phyloP scores from a whole-genome alignment of 805 yeast genomes.

The Metschnikowia kunwiensis region DNA sequence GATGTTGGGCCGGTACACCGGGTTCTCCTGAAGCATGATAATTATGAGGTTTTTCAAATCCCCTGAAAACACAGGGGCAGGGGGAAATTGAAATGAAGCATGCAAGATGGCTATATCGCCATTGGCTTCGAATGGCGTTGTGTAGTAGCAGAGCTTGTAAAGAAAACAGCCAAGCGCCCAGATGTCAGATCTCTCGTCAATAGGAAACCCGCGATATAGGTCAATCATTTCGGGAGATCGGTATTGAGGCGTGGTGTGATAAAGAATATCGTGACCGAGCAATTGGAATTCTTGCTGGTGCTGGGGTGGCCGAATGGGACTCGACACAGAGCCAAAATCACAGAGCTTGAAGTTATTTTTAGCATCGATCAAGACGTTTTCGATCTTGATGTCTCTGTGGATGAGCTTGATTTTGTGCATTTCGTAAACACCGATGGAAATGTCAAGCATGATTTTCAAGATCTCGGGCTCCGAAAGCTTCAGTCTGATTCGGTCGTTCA shows the following conservation, averaged over 20 bases:
- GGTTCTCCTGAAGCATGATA: slow-evolving; percentile 79
- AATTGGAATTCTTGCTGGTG: slow-evolving; percentile 68
- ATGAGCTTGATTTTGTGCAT: slow-evolving; percentile 82
- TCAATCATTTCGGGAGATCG: slow-evolving; percentile 96
- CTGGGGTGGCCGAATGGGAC: slow-evolving; percentile 67
- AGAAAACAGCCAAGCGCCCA: slow-evolving; percentile 96
- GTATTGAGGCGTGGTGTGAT: slow-evolving; percentile 94
- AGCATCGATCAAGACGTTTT: slow-evolving; percentile 80
- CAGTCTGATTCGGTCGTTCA: slow-evolving; percentile 80
- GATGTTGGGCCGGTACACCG: slow-evolving; percentile 78
- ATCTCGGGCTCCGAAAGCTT: slow-evolving; percentile 77
- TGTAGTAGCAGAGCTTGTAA: slow-evolving; percentile 86
- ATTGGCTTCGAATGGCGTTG: slow-evolving; percentile 91
- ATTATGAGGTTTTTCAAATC: slow-evolving; percentile 72
- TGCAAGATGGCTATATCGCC: slow-evolving; percentile 83
- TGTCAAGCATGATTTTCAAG: slow-evolving; percentile 77
- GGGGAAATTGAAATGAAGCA: slow-evolving; percentile 76
- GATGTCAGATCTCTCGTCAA: slow-evolving; percentile 88
- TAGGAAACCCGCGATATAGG: slow-evolving; percentile 73
- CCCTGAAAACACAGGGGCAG: slow-evolving; percentile 64
- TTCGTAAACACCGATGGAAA: slow-evolving; percentile 71
- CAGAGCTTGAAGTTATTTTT: slow-evolving; percentile 73
- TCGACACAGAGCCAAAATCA: slow-evolving; percentile 89
- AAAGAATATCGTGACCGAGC: slow-evolving; percentile 79
- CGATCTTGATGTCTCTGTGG: slow-evolving; percentile 92